Evolutionary conservation across 257 asterid species (phyloP), one percentile per base, ranked within the genome.

Genomic region (Misopates orontium): DNA sequence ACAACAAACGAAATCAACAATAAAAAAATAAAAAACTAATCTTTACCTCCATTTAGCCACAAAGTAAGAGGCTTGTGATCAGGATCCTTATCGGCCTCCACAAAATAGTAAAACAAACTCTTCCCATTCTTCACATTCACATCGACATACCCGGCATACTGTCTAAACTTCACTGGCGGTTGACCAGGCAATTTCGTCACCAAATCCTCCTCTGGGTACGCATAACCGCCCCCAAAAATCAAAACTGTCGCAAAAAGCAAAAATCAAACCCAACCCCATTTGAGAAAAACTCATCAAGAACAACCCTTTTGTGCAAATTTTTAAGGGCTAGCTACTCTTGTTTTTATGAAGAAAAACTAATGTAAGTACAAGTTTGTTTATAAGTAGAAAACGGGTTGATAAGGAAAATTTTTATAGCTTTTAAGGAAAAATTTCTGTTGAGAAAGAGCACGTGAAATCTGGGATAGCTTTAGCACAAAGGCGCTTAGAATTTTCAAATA

Each of bases 71-170:
- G 98, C 62, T 85, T 92, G 50, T 64, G 81, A 78, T 74, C 71
- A 70, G 98, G 82, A 8, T 92, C 82, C 31, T 75, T 73, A 11
- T 69, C 91, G 76, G 98, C 97, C 79, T 92, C 98, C 58, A 84
- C 98, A 79, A 89, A 89, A 73, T 92, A 92, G 72, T 92, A 92
- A 78, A 89, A 92, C 76, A 92, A 83, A 71, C 97, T 92, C 72
- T 91, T 87, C 62, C 97, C 97, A 45, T 84, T 75, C 53, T 78
- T 85, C 59, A 79, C 54, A 84, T 92, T 96, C 65, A 92, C 95
- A 80, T 89, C 97, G 1, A 92, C 82, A 72, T 92, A 89, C 52
- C 98, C 98, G 17, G 98, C 90, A 78, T 82, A 89, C 74, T 89
- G 98, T 78, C 76, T 75, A 76, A 92, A 92, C 49, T 82, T 80